Percentiles rank a stretch among this genome's conserved stretches.
phyloP scores from a whole-genome alignment of 2,329 filamentous ascomycete genomes.

The Boeremia lycopersici region DNA sequence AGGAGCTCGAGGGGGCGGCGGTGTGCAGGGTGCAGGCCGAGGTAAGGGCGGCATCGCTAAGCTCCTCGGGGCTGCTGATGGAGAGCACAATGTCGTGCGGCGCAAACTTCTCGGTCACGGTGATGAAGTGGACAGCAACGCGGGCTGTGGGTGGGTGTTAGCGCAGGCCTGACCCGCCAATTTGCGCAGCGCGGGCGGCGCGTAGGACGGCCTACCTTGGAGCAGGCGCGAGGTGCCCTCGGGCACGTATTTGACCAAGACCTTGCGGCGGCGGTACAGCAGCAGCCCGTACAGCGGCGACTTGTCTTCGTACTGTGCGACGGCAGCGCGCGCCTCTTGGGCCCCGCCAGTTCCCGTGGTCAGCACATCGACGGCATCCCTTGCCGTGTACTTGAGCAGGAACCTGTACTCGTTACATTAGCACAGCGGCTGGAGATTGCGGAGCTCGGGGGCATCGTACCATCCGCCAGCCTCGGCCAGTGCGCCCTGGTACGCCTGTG shows the following conservation, averaged over 20 bases:
- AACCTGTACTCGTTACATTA: slow-evolving; percentile 68
- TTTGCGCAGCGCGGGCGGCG: background rate
- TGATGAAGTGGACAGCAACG: slow-evolving; percentile 72
- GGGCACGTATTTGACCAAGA: slow-evolving; percentile 90
- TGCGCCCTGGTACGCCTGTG: slow-evolving; percentile 82
- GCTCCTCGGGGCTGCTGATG: slow-evolving; percentile 74
- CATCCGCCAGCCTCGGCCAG: slow-evolving; percentile 88
- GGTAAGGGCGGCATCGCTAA: slow-evolving; percentile 87
- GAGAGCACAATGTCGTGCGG: slow-evolving; percentile 87
- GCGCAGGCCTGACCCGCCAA: slow-evolving; percentile 6
- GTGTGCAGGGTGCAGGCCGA: slow-evolving; percentile 89
- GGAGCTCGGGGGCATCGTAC: slow-evolving; percentile 61
- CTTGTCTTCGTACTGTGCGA: slow-evolving; percentile 79
- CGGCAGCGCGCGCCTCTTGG: slow-evolving; percentile 77
- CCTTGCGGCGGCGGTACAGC: slow-evolving; percentile 85
- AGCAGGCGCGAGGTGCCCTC: slow-evolving; percentile 88
- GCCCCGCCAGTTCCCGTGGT: slow-evolving; percentile 80
- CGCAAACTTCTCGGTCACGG: slow-evolving; percentile 70
- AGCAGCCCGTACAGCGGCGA: slow-evolving; percentile 93
- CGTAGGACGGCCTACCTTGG: slow-evolving; percentile 69
- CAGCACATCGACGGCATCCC: slow-evolving; percentile 85
- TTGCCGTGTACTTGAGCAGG: slow-evolving; percentile 85
- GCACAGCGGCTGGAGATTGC: slow-evolving; percentile 24
- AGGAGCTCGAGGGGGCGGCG: slow-evolving; percentile 82
- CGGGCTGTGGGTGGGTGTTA: slow-evolving; percentile 66